Evolutionary conservation across 768 basidiomycete species (phyloP).

Genomic region (Termitomyces sp.): DNA sequence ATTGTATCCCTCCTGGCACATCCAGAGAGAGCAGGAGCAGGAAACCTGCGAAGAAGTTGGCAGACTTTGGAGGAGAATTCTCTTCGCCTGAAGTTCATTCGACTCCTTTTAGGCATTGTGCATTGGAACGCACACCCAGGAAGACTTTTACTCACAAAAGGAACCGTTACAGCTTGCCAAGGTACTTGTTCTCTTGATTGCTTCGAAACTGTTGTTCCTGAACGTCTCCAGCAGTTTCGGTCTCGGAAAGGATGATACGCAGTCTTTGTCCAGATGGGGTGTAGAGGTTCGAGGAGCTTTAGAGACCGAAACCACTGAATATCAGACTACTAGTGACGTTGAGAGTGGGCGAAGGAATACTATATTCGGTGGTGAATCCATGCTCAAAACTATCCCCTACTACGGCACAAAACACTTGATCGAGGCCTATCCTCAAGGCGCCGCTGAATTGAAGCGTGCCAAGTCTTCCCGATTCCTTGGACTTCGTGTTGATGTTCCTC

Average conservation of each 20-base stretch:
- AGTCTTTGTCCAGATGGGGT: constrained; percentile 49
- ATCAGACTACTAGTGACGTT: constrained; percentile 34
- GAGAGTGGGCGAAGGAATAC: constrained; percentile 46
- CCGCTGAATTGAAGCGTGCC: constrained; percentile 28
- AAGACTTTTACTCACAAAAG: constrained; percentile 56
- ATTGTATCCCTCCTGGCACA: constrained; percentile 39
- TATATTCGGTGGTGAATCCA: constrained; percentile 40
- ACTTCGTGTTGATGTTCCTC: constrained; percentile 49
- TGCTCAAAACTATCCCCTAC: constrained; percentile 28
- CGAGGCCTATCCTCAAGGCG: constrained; percentile 18
- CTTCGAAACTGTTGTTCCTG: constrained; percentile 1
- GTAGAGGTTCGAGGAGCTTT: constrained; percentile 52
- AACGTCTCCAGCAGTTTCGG: constrained; percentile 42
- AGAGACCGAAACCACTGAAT: constrained; percentile 38
- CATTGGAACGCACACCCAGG: constrained; percentile 29
- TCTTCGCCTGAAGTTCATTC: constrained; percentile 59
- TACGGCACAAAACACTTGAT: constrained; percentile 41
- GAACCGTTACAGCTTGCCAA: constrained; percentile 66
- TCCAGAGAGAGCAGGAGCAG: constrained; percentile 40
- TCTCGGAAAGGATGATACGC: constrained; percentile 57
- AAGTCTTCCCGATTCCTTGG: constrained; percentile 43
- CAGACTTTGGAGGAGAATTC: constrained; percentile 48
- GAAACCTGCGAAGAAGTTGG: constrained; percentile 30
- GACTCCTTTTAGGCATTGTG: constrained; percentile 46
- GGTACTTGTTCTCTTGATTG: constrained; percentile 34